phyloP scores from a whole-genome alignment of 1,284 basidiomycete genomes.

The Pseudozyma flocculosa region DNA sequence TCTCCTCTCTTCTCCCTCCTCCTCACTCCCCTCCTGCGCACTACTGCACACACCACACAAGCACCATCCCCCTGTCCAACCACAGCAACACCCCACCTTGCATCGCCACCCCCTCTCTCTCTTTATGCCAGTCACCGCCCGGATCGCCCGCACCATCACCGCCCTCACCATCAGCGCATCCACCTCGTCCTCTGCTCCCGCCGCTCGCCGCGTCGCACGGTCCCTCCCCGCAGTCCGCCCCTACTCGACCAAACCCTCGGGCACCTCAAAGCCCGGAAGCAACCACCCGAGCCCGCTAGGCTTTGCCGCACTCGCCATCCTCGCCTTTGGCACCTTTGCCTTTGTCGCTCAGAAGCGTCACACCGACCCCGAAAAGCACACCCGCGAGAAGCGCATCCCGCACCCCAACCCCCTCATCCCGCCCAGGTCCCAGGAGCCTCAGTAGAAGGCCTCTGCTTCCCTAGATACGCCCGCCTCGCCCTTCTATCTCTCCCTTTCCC shows the following conservation, averaged over 20 bases:
- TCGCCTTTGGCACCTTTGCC: conserved; percentile 45
- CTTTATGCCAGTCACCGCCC: too few relatives aligned
- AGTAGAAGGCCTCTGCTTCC: conserved; percentile 8
- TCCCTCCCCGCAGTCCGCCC: too few relatives aligned
- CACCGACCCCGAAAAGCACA: conserved; percentile 39
- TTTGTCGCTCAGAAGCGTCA: conserved; percentile 43
- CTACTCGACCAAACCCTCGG: too few relatives aligned
- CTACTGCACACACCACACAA: too few relatives aligned
- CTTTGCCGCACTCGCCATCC: conserved; percentile 35
- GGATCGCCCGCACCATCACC: neutral
- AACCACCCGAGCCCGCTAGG: conserved; percentile 45
- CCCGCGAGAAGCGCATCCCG: conserved; percentile 45
- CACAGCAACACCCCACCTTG: too few relatives aligned
- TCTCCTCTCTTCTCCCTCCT: too few relatives aligned
- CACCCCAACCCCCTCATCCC: conserved; percentile 53
- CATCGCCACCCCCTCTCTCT: too few relatives aligned
- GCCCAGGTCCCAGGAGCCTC: conserved; percentile 36
- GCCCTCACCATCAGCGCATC: neutral
- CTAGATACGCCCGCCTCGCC: neutral
- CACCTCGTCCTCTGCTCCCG: neutral
- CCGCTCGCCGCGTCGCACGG: too few relatives aligned
- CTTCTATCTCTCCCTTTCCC: neutral
- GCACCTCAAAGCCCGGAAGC: conserved; percentile 14
- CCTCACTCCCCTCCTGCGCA: too few relatives aligned
- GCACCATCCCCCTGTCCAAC: too few relatives aligned